Evolutionary conservation across 129 eudicot species (phyloP).

Genomic region (Deinandra increscens): DNA sequence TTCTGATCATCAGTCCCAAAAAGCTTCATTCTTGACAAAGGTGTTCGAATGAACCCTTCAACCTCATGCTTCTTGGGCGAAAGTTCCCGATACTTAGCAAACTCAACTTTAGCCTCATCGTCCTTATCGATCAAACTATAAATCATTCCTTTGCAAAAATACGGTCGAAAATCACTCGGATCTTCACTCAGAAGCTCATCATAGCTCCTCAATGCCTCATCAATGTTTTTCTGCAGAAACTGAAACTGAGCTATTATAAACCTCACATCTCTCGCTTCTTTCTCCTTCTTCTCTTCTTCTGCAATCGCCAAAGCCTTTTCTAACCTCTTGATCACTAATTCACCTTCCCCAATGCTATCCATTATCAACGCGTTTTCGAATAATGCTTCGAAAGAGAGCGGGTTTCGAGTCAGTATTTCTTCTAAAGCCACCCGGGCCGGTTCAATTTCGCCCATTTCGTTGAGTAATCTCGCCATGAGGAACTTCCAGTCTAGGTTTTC

Average conservation of each 20-base stretch:
- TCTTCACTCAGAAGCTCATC: conserved; percentile 63
- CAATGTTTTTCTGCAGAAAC: conserved; percentile 64
- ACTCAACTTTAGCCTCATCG: conserved; percentile 58
- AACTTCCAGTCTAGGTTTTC: conserved; percentile 48
- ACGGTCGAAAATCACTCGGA: conserved; percentile 67
- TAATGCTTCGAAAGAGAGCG: conserved; percentile 57
- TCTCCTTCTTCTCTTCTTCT: conserved; percentile 44
- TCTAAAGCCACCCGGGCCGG: conserved; percentile 54
- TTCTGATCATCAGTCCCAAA: conserved; percentile 46
- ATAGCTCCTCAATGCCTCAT: conserved; percentile 64
- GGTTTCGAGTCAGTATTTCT: conserved; percentile 42
- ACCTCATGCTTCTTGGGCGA: conserved; percentile 69
- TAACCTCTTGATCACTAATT: conserved; percentile 44
- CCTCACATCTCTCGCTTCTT: conserved; percentile 65
- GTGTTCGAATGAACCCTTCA: conserved; percentile 59
- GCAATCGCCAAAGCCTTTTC: conserved; percentile 61
- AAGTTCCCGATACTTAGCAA: conserved; percentile 65
- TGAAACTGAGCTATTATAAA: conserved; percentile 67
- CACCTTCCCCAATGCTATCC: conserved; percentile 60
- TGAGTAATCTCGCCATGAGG: conserved; percentile 49
- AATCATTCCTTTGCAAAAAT: conserved; percentile 76
- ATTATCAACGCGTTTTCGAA: conserved; percentile 61
- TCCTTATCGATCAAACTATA: conserved; percentile 54
- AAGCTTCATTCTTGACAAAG: conserved; percentile 73
- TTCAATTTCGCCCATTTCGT: conserved; percentile 55